Base-by-base conservation (phyloP, 371 early-diverging fungal genomes). In the Neoconidiobolus thromboides region DNA sequence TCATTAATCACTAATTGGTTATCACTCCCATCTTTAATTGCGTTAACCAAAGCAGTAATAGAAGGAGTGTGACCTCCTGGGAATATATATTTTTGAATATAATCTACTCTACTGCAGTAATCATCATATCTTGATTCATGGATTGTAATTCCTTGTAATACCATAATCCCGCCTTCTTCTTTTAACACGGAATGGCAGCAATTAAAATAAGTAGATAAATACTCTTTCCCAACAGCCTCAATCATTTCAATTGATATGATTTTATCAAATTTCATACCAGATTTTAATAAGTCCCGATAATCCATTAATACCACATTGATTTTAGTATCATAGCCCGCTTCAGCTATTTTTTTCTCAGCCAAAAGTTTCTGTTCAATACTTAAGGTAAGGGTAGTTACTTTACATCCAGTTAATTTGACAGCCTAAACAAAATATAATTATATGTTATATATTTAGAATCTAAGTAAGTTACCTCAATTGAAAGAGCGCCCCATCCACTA, bases 221-320 rank as follows among this genome's bases (percentile, higher is more conserved):
- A 82, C 60, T 81, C 75, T 36, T 70, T 67, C 0, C 85, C 85
- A 40, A 85, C 85, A 43, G 82, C 83, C 67, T 85, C 85, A 37
- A 85, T 65, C 85, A 85, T 85, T 67, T 85, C 85, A 7, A 80
- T 67, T 2, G 80, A 73, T 9, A 85, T 68, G 53, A 85, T 80
- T 60, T 77, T 74, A 68, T 85, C 83, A 61, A 79, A 84, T 48
- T 69, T 68, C 6, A 57, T n/a, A n/a, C 37, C 15, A 9, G 53
- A 47, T 5, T 73, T 68, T 51, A 71, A 71, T 48, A 85, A 64
- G 36, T 65, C 67, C 46, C 83, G 75, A 68, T 85, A 85, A 67
- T 85, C 82, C 46, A 68, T 62, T n/a, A 81, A 67, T 50, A 76
- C 63, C 38, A 83, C 78, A 2, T 65, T 67, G 62, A 82, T 78